Base-by-base conservation (phyloP, 2,329 filamentous ascomycete species). In the Ophiostoma sp. region DNA sequence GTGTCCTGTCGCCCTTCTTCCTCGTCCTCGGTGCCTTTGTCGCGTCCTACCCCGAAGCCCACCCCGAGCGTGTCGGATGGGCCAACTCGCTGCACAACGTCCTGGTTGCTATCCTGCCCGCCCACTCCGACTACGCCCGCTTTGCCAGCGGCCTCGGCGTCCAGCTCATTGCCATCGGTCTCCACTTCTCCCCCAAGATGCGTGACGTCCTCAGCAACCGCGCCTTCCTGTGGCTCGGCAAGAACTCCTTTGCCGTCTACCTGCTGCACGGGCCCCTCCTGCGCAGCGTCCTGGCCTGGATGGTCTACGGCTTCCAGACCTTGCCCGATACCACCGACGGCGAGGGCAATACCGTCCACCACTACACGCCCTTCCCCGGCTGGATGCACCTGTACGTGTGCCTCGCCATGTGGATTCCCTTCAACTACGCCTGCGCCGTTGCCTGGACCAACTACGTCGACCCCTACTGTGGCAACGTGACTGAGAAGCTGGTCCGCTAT, bases 201-300 rank as follows among this genome's bases (percentile, higher is more conserved):
- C 85, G 86, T 70, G 80, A 80, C 66, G 72, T 83, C 0, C 80
- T 89, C 2, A 84, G 84, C 4, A 82, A 81, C 69, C 81, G 81
- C 44, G 80, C 81, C 67, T 81, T 89, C 60, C 80, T 86, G 62
- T 89, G 85, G 82, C 81, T 89, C 12, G 87, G 87, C 62, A 84
- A 84, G 73, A 83, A 88, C 76, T 86, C 84, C 62, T 88, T 88
- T 73, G 85, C 86, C 1, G 84, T 89, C 14, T 89, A 89, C 73
- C 80, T 89, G 6, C 77, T 89, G 27, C 87, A 89, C 75, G 87
- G 86, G 58, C 82, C 83, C 0, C 78, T 89, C 42, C 81, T 88
- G 72, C 83, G 86, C 68, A 84, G 82, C 38, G 75, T 87, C 7
- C 78, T 89, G 14, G 83, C 84, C 40, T 88, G 85, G 84, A 81